Evolutionary conservation across 495 filamentous ascomycete species (phyloP).

Genomic region (Podospora tetraspora): DNA sequence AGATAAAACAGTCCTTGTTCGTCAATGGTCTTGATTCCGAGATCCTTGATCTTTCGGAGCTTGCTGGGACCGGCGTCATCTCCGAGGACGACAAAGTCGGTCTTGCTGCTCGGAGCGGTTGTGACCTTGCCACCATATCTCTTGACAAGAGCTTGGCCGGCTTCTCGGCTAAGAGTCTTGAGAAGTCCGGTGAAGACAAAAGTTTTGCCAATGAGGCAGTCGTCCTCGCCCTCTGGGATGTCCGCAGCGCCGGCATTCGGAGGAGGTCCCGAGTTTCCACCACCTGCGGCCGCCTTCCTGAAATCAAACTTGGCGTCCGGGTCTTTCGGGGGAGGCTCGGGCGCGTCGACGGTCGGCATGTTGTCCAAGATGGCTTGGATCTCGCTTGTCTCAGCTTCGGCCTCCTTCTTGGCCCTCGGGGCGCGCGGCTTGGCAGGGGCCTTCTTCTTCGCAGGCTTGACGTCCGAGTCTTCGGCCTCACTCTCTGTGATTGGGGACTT

Average conservation of each 20-base stretch:
- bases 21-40: slow-evolving; percentile 81
- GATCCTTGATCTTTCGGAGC: slow-evolving; percentile 73
- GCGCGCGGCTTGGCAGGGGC: slow-evolving; percentile 56
- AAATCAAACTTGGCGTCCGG: slow-evolving; percentile 68
- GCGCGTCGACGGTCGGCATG: slow-evolving; percentile 74
- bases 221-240: slow-evolving; percentile 77
- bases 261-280: slow-evolving; percentile 54
- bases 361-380: slow-evolving; percentile 82
- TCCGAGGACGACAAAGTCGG: slow-evolving; percentile 87
- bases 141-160: slow-evolving; percentile 83
- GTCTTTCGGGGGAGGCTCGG: slow-evolving; percentile 67
- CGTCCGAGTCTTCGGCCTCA: slow-evolving; percentile 40
- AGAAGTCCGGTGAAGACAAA: slow-evolving; percentile 97
- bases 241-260: slow-evolving; percentile 59
- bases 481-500: slow-evolving; percentile 43
- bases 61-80: slow-evolving; percentile 91
- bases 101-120: slow-evolving; percentile 79
- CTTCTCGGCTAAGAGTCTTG: slow-evolving; percentile 71
- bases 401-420: slow-evolving; percentile 54
- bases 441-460: slow-evolving; percentile 52
- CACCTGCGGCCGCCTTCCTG: slow-evolving; percentile 45
- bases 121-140: slow-evolving; percentile 90
- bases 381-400: slow-evolving; percentile 54
- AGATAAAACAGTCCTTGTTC: slow-evolving; percentile 89
- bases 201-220: slow-evolving; percentile 85